Base-by-base conservation (phyloP, 345 rosid genomes). In the Melaleuca alternifolia region DNA sequence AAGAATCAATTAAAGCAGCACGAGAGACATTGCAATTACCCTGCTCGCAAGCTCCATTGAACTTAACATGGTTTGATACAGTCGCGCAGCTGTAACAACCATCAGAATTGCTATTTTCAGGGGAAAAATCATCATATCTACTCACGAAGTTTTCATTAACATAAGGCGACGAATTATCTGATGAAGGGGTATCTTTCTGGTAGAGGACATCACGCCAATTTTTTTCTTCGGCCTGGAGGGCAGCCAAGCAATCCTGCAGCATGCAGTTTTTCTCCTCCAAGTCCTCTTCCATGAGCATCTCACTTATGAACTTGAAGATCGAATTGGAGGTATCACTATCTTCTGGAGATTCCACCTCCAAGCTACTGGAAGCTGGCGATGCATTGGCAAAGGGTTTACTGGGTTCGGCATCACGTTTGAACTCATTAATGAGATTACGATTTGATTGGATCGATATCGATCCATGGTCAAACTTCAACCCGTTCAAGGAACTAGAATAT, bases 271-370 rank as follows among this genome's bases (percentile, higher is more conserved):
- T 93, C 13, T 89, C 94, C 86, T 91, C 95, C 86, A 95, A 84
- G 83, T 94, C 96, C 90, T 96, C 99, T 85, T 95, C 98, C 98
- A 96, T 93, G 56, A 96, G 94, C 87, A 96, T 95, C 85, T 95
- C 96, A 85, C 89, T 92, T 81, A 95, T 96, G 91, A 89, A 96
- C 88, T 93, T 96, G 61, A 96, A 91, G 84, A 92, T 89, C 53
- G 89, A 90, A 77, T 85, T 89, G 79, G 88, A 84, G 54, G 88
- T 89, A 86, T 90, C 92, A 51, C 83, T 82, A 37, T 83, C 88
- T 53, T 85, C 91, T 41, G 88, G 84, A 33, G 91, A 91, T 50
- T 90, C 89, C 61, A 83, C 91, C 86, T 91, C 88, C 4, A 14
- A 54, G 82, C 53, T 61, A 20, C 85, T 50, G 11, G 84, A 59